A percentile compares a stretch with the other conserved stretches of the same genome.
These are phyloP conservation scores for Astragalus glycyphyllos DNA, from an alignment of 306 rosid genomes.

Conservation along the genomic window DNA sequence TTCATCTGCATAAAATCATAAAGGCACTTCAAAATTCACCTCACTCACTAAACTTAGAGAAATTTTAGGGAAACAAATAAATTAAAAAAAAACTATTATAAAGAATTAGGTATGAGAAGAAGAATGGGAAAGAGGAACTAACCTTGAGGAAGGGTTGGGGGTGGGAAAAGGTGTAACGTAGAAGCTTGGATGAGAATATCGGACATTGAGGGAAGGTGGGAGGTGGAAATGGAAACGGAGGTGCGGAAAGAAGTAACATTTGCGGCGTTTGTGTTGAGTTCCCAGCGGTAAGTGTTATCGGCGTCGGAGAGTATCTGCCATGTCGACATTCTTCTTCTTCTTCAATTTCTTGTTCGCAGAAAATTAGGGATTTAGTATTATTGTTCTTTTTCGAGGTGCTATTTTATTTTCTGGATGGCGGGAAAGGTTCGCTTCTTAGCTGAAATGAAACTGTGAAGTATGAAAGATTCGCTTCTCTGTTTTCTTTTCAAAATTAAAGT, in stretches of 20 bases:
- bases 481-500: too few relatives aligned
- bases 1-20: slow-evolving; percentile 51
- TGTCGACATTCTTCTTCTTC: slow-evolving; percentile 40
- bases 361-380: slow-evolving; percentile 16
- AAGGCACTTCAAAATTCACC: background rate
- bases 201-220: slow-evolving; percentile 43
- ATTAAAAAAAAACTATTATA: background rate
- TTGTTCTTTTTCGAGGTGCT: too few relatives aligned
- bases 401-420: background rate
- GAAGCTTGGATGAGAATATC: slow-evolving; percentile 37
- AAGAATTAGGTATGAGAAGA: background rate
- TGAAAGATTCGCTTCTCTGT: too few relatives aligned
- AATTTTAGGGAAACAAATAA: background rate
- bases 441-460: too few relatives aligned
- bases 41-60: background rate
- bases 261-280: slow-evolving; percentile 14
- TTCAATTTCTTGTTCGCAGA: too few relatives aligned
- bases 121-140: background rate
- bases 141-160: slow-evolving; percentile 4
- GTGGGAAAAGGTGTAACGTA: background rate
- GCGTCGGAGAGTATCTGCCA: slow-evolving; percentile 39
- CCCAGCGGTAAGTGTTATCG: slow-evolving; percentile 39
- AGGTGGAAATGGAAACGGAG: background rate
- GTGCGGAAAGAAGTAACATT: slow-evolving; percentile 1
- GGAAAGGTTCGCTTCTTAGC: slow-evolving; percentile 16